Base-by-base conservation (phyloP, 371 early-diverging fungal genomes). In the Circinella minor region DNA sequence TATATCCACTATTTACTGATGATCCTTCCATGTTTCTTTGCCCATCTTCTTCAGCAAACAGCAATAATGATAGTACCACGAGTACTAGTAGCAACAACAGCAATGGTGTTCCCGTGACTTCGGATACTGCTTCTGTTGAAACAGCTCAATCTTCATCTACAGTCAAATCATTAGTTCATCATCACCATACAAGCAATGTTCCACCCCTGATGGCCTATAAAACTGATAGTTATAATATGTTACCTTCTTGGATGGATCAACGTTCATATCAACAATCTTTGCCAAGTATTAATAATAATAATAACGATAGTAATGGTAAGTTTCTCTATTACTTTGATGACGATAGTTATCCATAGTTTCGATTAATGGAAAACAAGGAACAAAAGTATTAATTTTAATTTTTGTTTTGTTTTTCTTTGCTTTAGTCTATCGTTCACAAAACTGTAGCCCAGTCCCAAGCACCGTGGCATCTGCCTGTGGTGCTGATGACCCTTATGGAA, bases 1-100 rank as follows among this genome's bases (percentile, higher is more conserved):
- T 94, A 8, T 90, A 89, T 72, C 95, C 95, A 46, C 80, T 94
- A 39, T 91, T 94, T 72, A 89, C 82, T 59, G 89, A 90, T 27
- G 91, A 93, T 65, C 92, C 92, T 6, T 76, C 76, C 46, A 55
- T 73, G 15, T 79, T 77, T 63, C 37, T 79, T 11, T 69, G 72
- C 57, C 51, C 72, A 0, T 55, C 65, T 36, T 64, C 60, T 14
- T 8, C 46, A 20, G 5, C 51, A 5, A n/a, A 6, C 39, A 57
- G 43, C 60, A 59, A 10, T 59, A 59, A 60, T 10, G 13, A 47
- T 47, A 67, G 49, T 34, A 59, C 7, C 14, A 36, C 17, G 13
- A 67, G 60, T 34, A 11, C 8, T n/a, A 47, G 47, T 15, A 51
- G 48, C 20, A 38, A 27, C 27, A 27, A 27, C 2, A 27, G 63